Evolutionary conservation across 1,139 yeast species (phyloP), one percentile per base, ranked within the genome.

Genomic region (Scheffersomyces lignicola): DNA sequence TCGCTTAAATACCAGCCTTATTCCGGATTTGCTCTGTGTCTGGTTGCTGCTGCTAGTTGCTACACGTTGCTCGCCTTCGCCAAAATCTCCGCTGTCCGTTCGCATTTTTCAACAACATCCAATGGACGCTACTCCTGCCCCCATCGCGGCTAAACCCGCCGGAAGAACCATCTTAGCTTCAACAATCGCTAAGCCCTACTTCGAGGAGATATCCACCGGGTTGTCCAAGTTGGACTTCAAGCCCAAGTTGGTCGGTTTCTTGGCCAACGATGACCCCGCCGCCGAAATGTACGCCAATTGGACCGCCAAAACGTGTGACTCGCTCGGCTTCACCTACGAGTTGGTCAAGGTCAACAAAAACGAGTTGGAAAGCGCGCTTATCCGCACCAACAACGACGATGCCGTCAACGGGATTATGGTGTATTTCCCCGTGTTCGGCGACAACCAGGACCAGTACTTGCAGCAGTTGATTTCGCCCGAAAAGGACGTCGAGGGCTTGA

Each of bases 381-480:
- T 89, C 37, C 78, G 75, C 33, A 97, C 97, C 40, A 92, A 92
- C 58, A 70, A 72, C 21, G 94, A 90, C 51, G 79, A 76, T 36
- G 50, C 59, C 1, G 88, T 92, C 23, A 83, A 88, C 54, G 98
- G 98, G 18, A 92, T 92, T 47, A 89, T 92, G 89, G 92, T 92
- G n/a, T 92, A 92, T 60, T 92, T 90, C 75, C 98, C 98, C 1
- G 97, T 92, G 3, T 92, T 88, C 62, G 96, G 96, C 2, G 88
- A 87, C 55, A 78, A 86, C 42, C 98, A 92, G 62, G 98, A 92
- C 58, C 96, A 86, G 60, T 92, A 94, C 58, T 64, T 92, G 38
- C 97, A 92, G 62, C 97, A 92, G 62, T 83, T 89, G 42, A 89
- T 92, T 9, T 68, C 84, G 14, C 69, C 83, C 21, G 90, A 87